Base-by-base conservation (phyloP, 225 moss, liverwort and hornwort species). In the Asterella californica region DNA sequence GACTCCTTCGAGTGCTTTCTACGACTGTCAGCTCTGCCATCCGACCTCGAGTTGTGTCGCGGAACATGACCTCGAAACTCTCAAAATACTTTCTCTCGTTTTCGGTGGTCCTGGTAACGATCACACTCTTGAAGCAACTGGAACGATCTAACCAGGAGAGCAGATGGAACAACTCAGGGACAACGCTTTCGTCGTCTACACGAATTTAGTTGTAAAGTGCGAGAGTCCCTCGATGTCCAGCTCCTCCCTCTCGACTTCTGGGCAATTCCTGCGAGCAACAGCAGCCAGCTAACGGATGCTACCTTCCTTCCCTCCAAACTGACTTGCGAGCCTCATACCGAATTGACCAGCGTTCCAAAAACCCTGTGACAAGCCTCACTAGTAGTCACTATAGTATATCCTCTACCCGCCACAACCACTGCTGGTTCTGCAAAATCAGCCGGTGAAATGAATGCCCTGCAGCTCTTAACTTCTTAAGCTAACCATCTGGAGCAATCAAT, bases 361-460 rank as follows among this genome's bases (percentile, higher is more conserved):
- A n/a, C n/a, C 11, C 72, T n/a, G 45, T 29, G 46, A 42, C 34
- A 15, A n/a, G 3, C 24, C 37, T 17, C 21, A 2, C 18, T 21
- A 46, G 19, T 21, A 19, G 29, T 10, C 65, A 65, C n/a, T 57
- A 2, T 57, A 1, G 59, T 60, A 60, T 17, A 6, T n/a, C 59
- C 59, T 60, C 24, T 2, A 27, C 61, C 61, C n/a, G 61, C 61
- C n/a, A 61, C n/a, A n/a, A 21, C 61, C 61, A 2, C n/a, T 61
- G 67, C 33, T n/a, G 38, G n/a, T 34, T 2, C 14, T 74, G 74
- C 52, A 74, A 52, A 1, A 30, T 33, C 14, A 11, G 67, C 67
- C 50, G 17, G 72, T 72, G 48, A 50, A n/a, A 52, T 74, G 52
- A 52, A 74, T 33, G 74, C 53, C 50, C 52, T 42, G 42, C 42